These are phyloP conservation scores for Podospora appendiculata DNA, from an alignment of 495 filamentous ascomycete genomes.

Conservation along the genomic window DNA sequence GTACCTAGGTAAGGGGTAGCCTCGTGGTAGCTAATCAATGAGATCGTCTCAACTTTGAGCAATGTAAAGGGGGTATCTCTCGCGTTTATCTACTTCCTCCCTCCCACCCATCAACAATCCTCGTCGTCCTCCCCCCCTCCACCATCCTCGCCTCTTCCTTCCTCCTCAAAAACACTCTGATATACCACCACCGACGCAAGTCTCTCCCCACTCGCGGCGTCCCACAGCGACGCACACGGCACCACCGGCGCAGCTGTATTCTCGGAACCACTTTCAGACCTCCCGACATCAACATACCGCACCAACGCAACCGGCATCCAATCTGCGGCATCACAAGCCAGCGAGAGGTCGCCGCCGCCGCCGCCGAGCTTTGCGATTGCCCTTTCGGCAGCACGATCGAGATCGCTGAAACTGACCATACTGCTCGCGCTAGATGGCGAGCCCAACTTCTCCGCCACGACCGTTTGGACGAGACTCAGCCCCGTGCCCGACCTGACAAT, in stretches of 20 bases:
- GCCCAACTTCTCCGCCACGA: constrained; percentile 8
- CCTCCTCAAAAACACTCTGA: constrained; percentile 10
- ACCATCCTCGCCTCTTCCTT: background rate
- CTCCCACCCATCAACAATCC: too few species aligned
- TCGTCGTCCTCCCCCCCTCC: background rate
- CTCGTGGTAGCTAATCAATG: too few species aligned
- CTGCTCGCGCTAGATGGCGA: background rate
- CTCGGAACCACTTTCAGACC: background rate
- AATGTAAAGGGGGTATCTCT: too few species aligned
- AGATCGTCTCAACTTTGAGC: too few species aligned
- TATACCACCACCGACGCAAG: constrained; percentile 15
- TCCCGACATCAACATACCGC: constrained; percentile 9
- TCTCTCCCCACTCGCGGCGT: constrained; percentile 7
- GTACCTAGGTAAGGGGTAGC: too few species aligned
- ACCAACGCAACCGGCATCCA: background rate
- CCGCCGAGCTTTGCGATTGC: constrained; percentile 1
- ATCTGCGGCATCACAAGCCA: too few species aligned
- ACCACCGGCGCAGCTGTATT: constrained; percentile 5
- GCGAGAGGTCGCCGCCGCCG: background rate
- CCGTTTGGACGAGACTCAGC: constrained; percentile 14
- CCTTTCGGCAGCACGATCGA: background rate
- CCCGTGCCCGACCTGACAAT: constrained; percentile 1
- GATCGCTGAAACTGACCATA: background rate
- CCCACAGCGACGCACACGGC: constrained; percentile 18
- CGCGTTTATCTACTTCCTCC: too few species aligned